Evolutionary conservation across 441 rosid genomes (phyloP).

Genomic region (Dalechampia spathulata): DNA sequence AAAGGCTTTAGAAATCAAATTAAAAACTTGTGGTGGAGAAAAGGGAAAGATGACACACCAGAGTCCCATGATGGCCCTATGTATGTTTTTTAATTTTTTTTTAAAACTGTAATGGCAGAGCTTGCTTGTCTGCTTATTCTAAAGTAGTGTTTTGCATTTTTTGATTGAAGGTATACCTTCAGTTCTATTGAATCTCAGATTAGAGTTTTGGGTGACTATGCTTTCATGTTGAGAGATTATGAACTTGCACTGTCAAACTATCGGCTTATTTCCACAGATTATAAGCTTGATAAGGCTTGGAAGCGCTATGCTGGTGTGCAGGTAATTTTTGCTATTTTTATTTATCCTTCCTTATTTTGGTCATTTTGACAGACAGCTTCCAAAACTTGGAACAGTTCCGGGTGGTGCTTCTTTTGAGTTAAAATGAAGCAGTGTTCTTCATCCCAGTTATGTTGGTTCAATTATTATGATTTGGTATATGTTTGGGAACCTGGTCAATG

Average conservation of each 20-base stretch:
- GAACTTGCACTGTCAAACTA: slow-evolving; percentile 96
- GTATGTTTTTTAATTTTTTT: slow-evolving; percentile 39
- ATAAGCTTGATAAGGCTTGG: slow-evolving; percentile 99
- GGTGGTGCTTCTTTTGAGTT: neutral
- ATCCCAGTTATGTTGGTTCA: no score
- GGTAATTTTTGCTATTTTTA: slow-evolving; percentile 44
- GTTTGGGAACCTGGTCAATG: neutral
- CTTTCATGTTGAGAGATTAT: slow-evolving; percentile 96
- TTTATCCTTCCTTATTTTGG: slow-evolving; percentile 4
- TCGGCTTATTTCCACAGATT: slow-evolving; percentile 94
- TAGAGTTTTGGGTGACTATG: slow-evolving; percentile 91
- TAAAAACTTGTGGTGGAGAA: slow-evolving; percentile 99
- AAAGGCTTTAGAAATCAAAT: slow-evolving; percentile 95
- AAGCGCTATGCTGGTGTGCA: slow-evolving; percentile 96
- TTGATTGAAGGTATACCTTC: slow-evolving; percentile 74
- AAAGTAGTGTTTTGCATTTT: slow-evolving; percentile 19
- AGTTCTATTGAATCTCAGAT: slow-evolving; percentile 97
- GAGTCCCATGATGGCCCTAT: slow-evolving; percentile 61
- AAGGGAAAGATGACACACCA: slow-evolving; percentile 82
- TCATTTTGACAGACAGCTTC: slow-evolving; percentile 1
- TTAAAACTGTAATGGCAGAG: neutral
- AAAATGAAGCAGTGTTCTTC: neutral
- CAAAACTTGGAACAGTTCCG: neutral
- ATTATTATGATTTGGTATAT: no score
- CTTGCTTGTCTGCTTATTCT: slow-evolving; percentile 14